phyloP scores from a whole-genome alignment of 2,329 filamentous ascomycete species.

The Diaporthe vexans region DNA sequence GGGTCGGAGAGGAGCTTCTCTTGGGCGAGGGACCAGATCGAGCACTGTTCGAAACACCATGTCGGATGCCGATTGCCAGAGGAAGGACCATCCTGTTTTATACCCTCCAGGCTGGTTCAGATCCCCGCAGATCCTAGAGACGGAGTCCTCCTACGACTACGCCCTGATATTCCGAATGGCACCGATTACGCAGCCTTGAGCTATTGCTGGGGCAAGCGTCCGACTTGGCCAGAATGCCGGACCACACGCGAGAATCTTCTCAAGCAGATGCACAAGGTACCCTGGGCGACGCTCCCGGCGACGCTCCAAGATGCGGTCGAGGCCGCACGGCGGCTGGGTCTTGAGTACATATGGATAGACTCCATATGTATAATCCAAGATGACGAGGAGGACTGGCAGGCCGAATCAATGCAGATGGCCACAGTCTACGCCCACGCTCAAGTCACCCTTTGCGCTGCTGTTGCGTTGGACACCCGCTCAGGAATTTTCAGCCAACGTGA shows the following conservation, averaged over 20 bases:
- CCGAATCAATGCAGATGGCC: constrained; percentile 20
- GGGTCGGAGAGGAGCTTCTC: background rate
- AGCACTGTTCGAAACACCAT: background rate
- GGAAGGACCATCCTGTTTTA: background rate
- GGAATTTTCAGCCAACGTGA: background rate
- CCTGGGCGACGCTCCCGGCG: background rate
- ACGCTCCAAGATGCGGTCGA: constrained; percentile 23
- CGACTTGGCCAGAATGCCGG: constrained; percentile 5
- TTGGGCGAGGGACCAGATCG: constrained; percentile 23
- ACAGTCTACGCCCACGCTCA: constrained; percentile 26
- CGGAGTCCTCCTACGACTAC: background rate
- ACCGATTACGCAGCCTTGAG: constrained; percentile 26
- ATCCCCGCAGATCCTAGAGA: background rate
- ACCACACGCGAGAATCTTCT: constrained; percentile 15
- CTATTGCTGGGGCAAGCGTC: constrained; percentile 32
- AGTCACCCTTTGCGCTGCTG: constrained; percentile 10
- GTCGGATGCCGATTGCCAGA: background rate
- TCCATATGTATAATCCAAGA: constrained; percentile 41
- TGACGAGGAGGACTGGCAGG: constrained; percentile 6
- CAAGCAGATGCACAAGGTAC: background rate
- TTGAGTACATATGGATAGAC: constrained; percentile 37
- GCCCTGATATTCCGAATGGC: background rate
- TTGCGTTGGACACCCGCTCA: background rate
- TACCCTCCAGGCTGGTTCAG: background rate
- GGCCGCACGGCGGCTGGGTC: constrained; percentile 7